Base-by-base conservation (phyloP, 2,329 filamentous ascomycete genomes). In the Aschersonia sp. region DNA sequence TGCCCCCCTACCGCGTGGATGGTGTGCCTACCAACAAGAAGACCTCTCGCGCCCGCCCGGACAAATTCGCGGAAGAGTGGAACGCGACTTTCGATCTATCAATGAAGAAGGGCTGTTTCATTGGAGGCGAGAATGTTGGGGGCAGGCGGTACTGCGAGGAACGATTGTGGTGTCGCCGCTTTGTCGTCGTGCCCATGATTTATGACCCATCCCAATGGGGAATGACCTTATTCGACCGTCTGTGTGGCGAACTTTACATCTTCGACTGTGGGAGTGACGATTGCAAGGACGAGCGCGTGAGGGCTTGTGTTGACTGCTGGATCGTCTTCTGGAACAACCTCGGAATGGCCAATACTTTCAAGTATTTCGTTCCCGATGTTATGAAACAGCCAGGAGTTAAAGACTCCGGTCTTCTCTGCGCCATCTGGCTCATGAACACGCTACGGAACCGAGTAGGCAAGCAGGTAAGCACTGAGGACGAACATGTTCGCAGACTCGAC, bases 221-320 rank as follows among this genome's bases (percentile, higher is more conserved):
- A 46, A 55, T 57, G 52, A 54, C 52, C 46, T 47, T 57, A 35
- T 57, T 56, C 38, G 55, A 57, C 46, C 54, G 55, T 9, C 5
- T 43, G 7, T 30, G 30, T 4, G 47, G 51, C 5, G 47, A 55
- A 9, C 32, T 57, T 35, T 56, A 51, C 49, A 52, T 57, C 5
- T 52, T 56, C 40, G 54, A 57, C 46, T 51, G 50, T 45, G 43
- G 44, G n/a, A 42, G 47, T 5, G 41, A 30, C 4, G 40, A 43
- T 4, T 29, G 40, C 30, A 51, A 48, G n/a, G 12, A 10, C 7
- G 40, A 48, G 29, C 53, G 55, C 10, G 30, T 54, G 45, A 35
- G 49, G 31, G 48, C 50, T 30, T 52, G 49, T 30, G 43, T 51
- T 3, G 48, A 53, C n/a, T 45, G 53, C n/a, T 56, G 55, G 55